Conservation (phyloP, 441 rosid species). For the Jatropha multifida region DNA sequence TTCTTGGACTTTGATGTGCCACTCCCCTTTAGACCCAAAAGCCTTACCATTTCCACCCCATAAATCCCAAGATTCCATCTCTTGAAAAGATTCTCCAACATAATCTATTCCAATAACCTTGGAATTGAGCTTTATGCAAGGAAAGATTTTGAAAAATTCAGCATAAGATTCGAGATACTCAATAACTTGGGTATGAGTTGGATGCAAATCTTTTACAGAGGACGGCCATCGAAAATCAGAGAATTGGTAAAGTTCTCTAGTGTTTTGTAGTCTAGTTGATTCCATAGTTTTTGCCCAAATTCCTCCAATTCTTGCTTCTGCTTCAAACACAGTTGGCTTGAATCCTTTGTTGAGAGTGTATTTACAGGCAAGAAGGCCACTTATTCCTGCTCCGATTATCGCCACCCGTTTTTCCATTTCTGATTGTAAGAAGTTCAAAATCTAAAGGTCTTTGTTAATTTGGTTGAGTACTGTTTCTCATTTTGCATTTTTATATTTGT, state of each 20-base stretch:
- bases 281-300: slow-evolving; percentile 35
- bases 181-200: slow-evolving; percentile 24
- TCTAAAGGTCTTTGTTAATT: too few relatives aligned
- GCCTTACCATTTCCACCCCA: slow-evolving; percentile 36
- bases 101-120: slow-evolving; percentile 29
- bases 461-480: too few relatives aligned
- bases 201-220: slow-evolving; percentile 23
- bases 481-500: too few relatives aligned
- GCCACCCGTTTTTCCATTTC: slow-evolving; percentile 33
- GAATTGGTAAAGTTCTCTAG: slow-evolving; percentile 25
- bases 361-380: slow-evolving; percentile 48
- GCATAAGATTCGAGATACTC: slow-evolving; percentile 37
- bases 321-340: slow-evolving; percentile 38
- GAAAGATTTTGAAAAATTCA: slow-evolving; percentile 25
- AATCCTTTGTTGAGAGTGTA: slow-evolving; percentile 36
- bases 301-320: slow-evolving; percentile 35
- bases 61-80: slow-evolving; percentile 28
- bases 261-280: slow-evolving; percentile 39
- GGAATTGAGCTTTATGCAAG: slow-evolving; percentile 31
- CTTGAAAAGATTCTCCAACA: slow-evolving; percentile 15
- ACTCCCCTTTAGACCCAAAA: slow-evolving; percentile 28
- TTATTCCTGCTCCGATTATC: slow-evolving; percentile 42
- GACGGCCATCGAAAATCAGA: slow-evolving; percentile 51
- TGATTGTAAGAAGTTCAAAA: not conserved
- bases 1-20: slow-evolving; percentile 25